Base-by-base conservation (phyloP, 805 yeast genomes). In the Grigorovia yakushimaensis region DNA sequence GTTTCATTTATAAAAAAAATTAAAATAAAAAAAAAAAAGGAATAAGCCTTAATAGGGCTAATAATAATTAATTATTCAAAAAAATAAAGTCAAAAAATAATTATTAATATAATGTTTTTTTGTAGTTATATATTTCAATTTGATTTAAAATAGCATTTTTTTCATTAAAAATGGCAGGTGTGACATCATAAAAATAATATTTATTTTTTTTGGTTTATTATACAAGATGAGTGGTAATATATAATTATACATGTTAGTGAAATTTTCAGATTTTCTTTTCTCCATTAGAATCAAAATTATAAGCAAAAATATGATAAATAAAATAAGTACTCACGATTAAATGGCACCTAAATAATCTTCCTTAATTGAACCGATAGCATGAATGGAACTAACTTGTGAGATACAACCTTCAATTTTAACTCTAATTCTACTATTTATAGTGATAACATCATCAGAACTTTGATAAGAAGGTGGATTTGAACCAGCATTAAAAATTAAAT, bases 391-490 rank as follows among this genome's bases (percentile, higher is more conserved):
- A 13, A 93, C 98, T 69, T 94, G 98, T 13, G 97, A 86, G 63
- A 97, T 78, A 24, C 96, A 93, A 68, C 98, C 98, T 46, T 91
- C 96, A 42, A 93, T 88, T 72, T 93, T 93, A 56, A 93, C 81
- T 65, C 99, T 78, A 33, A 93, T 93, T 56, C 91, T 80, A 47
- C 95, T 82, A 38, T 97, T 96, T 66, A 91, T 91, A 62, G 87
- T 95, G 42, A 93, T 88, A 52, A 87, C 82, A 70, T 91, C 98
- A 58, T 93, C 98, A 20, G 91, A 93, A 51, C 91, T 82, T 53
- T 86, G 94, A 65, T 88, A 93, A 6, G 97, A 95, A n/a, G 98
- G 98, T 9, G 98, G 98, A 58, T 91, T 89, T 33, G 96, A 89
- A 19, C 94, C 84, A 7, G 98, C 96, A 56, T 89, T 91, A 67